Evolutionary conservation across 176 grass and related monocot species (phyloP), one percentile per base, ranked within the genome.

Genomic region (Elaeis guineensis): DNA sequence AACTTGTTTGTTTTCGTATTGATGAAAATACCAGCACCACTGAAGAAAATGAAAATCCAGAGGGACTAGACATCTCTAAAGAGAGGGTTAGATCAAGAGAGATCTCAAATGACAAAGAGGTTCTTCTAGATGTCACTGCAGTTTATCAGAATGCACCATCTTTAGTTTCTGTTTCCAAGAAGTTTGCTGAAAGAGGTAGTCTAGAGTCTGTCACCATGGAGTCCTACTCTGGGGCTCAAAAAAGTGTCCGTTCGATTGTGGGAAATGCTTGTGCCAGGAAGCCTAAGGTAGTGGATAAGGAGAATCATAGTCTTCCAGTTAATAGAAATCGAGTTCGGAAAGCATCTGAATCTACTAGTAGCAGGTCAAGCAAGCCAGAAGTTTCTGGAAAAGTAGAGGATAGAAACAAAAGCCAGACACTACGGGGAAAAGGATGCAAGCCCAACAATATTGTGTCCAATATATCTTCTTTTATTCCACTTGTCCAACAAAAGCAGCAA

Each of bases 381-480:
- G 55, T 62, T 59, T 25, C 30, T n/a, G 51, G 21, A 48, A 69
- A 70, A 65, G 59, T 71, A 82, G 63, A 25, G 52, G 71, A 66
- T 64, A 78, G 69, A 78, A 78, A 58, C 14, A 70, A 15, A 32
- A 86, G 58, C 70, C 75, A 76, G 71, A 67, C 65, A 67, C 84
- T 79, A 61, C 65, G 55, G 55, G 60, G 53, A 32, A 82, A 82
- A 66, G 68, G 50, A 62, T 81, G 64, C 65, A 98, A 89, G 69
- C 70, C 81, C 59, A 98, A 49, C 70, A 98, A 98, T 78, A 89
- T 98, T 57, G 64, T 92, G 59, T 61, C 79, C 55, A 79, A 76
- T 26, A 50, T 98, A 59, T 50, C 87, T 54, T 98, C 93, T 53
- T 98, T 98, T 85, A 75, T 98, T 51, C 84, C 87, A 52, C 70